Evolutionary conservation across 352 stramenopile genomes (phyloP).

Genomic region (Phytopythium boreale): DNA sequence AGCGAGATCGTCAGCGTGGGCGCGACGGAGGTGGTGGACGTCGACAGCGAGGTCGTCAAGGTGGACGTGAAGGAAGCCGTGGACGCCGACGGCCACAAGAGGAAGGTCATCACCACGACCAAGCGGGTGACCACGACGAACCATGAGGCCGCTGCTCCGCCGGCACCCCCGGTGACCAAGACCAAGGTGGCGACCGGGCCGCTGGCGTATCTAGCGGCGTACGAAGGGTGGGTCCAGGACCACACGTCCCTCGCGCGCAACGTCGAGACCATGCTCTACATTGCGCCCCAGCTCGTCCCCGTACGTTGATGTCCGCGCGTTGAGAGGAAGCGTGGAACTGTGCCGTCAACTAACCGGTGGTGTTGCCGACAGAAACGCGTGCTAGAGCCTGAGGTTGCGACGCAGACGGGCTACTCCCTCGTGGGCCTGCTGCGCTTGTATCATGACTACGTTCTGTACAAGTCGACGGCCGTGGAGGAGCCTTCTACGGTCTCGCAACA

Average conservation of each 20-base stretch:
- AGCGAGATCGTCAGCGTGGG: constrained; percentile 3
- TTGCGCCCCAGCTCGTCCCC: constrained; percentile 75
- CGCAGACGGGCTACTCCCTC: constrained; percentile 75
- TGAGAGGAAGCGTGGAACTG: too few relatives aligned
- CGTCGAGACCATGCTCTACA: constrained; percentile 74
- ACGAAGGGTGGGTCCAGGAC: constrained; percentile 65
- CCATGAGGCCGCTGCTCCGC: constrained; percentile 15
- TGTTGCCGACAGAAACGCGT: constrained; percentile 36
- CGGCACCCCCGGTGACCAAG: constrained; percentile 10
- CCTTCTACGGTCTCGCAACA: constrained; percentile 17
- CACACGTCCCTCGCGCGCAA: constrained; percentile 65
- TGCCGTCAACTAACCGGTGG: not conserved
- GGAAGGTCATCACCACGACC: constrained; percentile 1
- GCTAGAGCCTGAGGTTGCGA: constrained; percentile 60
- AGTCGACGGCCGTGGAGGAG: constrained; percentile 27
- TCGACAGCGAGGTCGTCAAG: not conserved
- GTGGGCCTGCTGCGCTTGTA: constrained; percentile 75
- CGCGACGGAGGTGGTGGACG: constrained; percentile 1
- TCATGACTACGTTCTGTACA: constrained; percentile 83
- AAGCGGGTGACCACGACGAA: constrained; percentile 9
- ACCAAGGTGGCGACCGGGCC: not conserved
- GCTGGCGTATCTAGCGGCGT: constrained; percentile 28
- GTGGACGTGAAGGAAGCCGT: not conserved
- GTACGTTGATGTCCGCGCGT: constrained; percentile 37
- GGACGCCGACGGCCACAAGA: constrained; percentile 1